Evolutionary conservation across 805 yeast species (phyloP), one percentile per base, ranked within the genome.

Genomic region (Dipodascus albidus): DNA sequence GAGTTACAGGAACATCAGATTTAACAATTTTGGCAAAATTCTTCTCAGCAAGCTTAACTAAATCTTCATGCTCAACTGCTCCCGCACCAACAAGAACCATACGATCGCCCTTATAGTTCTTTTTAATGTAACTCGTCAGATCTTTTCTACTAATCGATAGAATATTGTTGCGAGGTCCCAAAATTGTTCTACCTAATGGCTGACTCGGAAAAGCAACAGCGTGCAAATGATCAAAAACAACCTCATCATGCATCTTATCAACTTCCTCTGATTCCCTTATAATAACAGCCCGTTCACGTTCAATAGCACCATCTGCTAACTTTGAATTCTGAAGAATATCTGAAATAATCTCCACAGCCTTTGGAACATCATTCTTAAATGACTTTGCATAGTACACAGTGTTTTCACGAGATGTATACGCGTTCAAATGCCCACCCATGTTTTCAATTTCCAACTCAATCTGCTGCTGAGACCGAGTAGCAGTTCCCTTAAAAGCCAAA

Each of bases 21-120:
- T 73, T 54, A 50, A 81, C 77, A 48, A 73, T 64, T 49, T 59
- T 54, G 31, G 81, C 74, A 67, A 93, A 93, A 64, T 80, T 78
- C 66, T 80, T 74, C 59, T 82, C 76, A 2, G 97, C 98, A 55
- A 82, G 75, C 58, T 74, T 64, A 23, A 89, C 96, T 53, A 93
- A 78, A 58, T 84, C 82, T 4, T 83, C 85, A 70, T 93, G 99
- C 62, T 87, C 80, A 22, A 93, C 95, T 48, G 90, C 84, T 21
- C 99, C 99, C 1, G 95, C 62, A 47, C 96, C 98, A 44, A 90
- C 96, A n/a, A 93, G 75, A 1, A 93, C 98, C 98, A 93, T 93
- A 64, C 98, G 77, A 70, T 93, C 97, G 47, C 97, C 96, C 64
- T 85, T 86, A 71, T 93, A 93, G 73, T 93, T 93, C 47, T 83